Evolutionary conservation across 2,329 filamentous ascomycete genomes (phyloP).

Genomic region (Chalaropsis ovoidea): DNA sequence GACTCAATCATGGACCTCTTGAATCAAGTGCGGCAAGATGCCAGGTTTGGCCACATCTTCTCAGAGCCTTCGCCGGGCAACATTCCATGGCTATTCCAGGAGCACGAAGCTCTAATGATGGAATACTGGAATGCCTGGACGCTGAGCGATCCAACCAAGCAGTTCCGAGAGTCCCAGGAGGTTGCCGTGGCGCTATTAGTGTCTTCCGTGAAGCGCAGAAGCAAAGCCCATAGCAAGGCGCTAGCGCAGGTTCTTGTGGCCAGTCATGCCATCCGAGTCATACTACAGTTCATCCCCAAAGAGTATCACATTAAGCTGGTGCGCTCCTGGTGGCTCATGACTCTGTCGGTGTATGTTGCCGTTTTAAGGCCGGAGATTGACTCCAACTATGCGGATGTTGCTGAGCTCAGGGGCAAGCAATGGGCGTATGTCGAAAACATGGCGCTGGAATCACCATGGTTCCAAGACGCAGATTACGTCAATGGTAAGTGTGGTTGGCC

Average conservation of each 20-base stretch:
- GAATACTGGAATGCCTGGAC: constrained; percentile 90
- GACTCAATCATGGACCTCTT: constrained; percentile 61
- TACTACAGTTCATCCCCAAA: constrained; percentile 66
- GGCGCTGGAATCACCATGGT: constrained; percentile 57
- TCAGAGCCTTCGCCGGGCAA: constrained; percentile 49
- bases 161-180: constrained; percentile 64
- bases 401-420: constrained; percentile 52
- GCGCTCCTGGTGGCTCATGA: constrained; percentile 81
- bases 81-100: constrained; percentile 52
- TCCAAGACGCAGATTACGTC: constrained; percentile 71
- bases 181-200: constrained; percentile 53
- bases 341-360: constrained; percentile 65
- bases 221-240: constrained; percentile 70
- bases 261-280: constrained; percentile 76
- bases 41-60: constrained; percentile 58
- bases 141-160: constrained; percentile 50
- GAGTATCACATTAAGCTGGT: constrained; percentile 65
- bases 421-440: constrained; percentile 70
- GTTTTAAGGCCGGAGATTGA: constrained; percentile 64
- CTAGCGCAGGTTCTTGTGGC: constrained; percentile 72
- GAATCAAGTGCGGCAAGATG: constrained; percentile 56
- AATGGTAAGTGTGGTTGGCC: constrained; percentile 48
- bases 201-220: constrained; percentile 46
- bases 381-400: constrained; percentile 48
- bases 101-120: constrained; percentile 59